phyloP scores from a whole-genome alignment of 2,329 filamentous ascomycete species.

The Alternaria atra region DNA sequence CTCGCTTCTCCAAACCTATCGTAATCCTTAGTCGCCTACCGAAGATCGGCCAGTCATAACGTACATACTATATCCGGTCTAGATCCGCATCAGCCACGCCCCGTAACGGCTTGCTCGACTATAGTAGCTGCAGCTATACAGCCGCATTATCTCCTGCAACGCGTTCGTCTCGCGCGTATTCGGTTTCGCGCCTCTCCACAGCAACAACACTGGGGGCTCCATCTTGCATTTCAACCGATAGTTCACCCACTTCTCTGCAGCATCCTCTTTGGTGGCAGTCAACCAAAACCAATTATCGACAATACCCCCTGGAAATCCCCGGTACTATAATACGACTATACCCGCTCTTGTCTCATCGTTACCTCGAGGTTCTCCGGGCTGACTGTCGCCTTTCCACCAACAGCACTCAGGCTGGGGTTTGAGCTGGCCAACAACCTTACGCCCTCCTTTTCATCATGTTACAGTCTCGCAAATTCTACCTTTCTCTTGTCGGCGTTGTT shows the following conservation, averaged over 20 bases:
- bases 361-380: constrained; percentile 7
- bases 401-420: constrained; percentile 6
- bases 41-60: constrained; percentile 25
- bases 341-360: constrained; percentile 5
- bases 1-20: constrained; percentile 28
- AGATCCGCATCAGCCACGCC: constrained; percentile 43
- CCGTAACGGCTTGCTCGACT: constrained; percentile 29
- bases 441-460: constrained; percentile 24
- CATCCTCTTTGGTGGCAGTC: constrained; percentile 12
- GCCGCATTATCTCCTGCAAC: constrained; percentile 37
- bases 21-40: constrained; percentile 11
- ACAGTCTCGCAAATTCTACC: constrained; percentile 40
- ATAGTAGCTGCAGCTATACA: constrained; percentile 25
- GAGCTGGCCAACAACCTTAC: constrained; percentile 12
- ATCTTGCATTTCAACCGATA: constrained; percentile 31
- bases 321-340: constrained; percentile 12
- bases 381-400: constrained; percentile 4
- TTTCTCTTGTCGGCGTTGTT: constrained; percentile 44
- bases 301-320: constrained; percentile 8
- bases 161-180: constrained; percentile 40
- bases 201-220: constrained; percentile 35
- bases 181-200: constrained; percentile 40
- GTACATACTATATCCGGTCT: constrained; percentile 25
- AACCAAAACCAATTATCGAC: constrained; percentile 14
- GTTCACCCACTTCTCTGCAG: constrained; percentile 17